Percentiles rank a stretch among this genome's conserved stretches.
Conservation (phyloP, 78 protist genomes). For the Guillardia theta region DNA sequence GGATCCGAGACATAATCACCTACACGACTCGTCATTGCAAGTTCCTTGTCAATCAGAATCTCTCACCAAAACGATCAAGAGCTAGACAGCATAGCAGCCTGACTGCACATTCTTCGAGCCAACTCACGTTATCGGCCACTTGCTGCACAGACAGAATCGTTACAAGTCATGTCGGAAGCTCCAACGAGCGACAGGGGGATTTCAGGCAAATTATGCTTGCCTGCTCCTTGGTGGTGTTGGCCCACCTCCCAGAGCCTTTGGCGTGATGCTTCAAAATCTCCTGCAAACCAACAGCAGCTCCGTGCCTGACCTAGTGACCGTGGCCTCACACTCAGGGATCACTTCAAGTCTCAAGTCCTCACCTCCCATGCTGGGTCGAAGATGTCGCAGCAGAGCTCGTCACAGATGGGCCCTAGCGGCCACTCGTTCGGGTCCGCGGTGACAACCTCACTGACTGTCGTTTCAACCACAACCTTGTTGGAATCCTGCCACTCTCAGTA, state of each 20-base stretch:
- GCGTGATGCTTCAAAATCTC: slow-evolving; percentile 76
- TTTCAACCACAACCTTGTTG: background rate
- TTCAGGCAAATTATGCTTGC: background rate
- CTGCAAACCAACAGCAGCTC: slow-evolving; percentile 79
- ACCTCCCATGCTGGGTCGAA: slow-evolving; percentile 13
- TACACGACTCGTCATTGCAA: too few relatives aligned
- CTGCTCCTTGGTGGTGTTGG: background rate
- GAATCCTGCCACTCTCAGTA: too few relatives aligned
- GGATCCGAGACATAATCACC: slow-evolving; percentile 79
- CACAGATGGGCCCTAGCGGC: slow-evolving; percentile 51
- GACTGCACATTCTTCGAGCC: slow-evolving; percentile 83
- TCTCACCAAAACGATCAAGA: slow-evolving; percentile 82
- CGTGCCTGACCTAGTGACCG: slow-evolving; percentile 87
- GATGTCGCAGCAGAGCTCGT: slow-evolving; percentile 66
- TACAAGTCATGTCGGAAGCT: too few relatives aligned
- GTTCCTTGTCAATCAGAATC: too few relatives aligned
- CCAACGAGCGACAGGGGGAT: background rate
- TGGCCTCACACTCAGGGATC: too few relatives aligned
- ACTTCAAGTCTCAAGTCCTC: too few relatives aligned
- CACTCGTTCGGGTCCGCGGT: slow-evolving; percentile 17
- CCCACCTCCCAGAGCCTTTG: background rate
- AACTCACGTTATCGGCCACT: background rate
- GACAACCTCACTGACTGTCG: background rate
- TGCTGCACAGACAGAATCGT: background rate
- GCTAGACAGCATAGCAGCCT: slow-evolving; percentile 81